These are phyloP conservation scores for Cenococcum geophilum DNA, from an alignment of 495 filamentous ascomycete genomes.

Conservation along the genomic window DNA sequence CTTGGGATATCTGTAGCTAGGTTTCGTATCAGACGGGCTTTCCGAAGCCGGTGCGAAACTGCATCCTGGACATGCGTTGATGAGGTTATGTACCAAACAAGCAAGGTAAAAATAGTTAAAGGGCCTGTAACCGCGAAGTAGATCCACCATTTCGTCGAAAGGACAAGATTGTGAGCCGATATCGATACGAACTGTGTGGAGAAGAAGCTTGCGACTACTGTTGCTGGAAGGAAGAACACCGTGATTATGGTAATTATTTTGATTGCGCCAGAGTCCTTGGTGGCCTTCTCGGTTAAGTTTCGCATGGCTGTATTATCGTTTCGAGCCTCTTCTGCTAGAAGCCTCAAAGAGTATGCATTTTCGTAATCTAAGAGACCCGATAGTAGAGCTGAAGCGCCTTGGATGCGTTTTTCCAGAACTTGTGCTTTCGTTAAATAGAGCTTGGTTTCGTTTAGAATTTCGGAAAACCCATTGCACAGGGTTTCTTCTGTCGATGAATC, in stretches of 20 bases:
- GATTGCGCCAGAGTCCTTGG: constrained; percentile 6
- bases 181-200: constrained; percentile 1
- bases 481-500: not conserved
- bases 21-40: not conserved
- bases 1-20: not conserved
- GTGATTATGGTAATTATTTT: constrained; percentile 5
- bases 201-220: constrained; percentile 2
- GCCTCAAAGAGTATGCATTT: not conserved
- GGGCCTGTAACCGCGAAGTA: constrained; percentile 3
- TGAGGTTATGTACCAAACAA: constrained; percentile 1
- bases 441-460: not conserved
- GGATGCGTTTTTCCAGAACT: not conserved
- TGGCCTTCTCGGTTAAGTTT: constrained; percentile 4
- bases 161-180: not conserved
- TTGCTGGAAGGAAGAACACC: constrained; percentile 4
- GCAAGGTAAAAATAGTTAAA: not conserved
- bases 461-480: not conserved
- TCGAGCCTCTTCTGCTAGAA: constrained; percentile 4
- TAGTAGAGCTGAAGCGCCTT: not conserved
- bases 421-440: too few species aligned
- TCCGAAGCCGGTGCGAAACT: not conserved
- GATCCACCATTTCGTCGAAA: constrained; percentile 5
- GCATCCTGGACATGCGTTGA: not conserved
- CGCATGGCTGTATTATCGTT: constrained; percentile 1
- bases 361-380: constrained; percentile 6